These are phyloP conservation scores for Phytophthora uliginosa DNA, from an alignment of 352 stramenopile species.

Conservation along the genomic window DNA sequence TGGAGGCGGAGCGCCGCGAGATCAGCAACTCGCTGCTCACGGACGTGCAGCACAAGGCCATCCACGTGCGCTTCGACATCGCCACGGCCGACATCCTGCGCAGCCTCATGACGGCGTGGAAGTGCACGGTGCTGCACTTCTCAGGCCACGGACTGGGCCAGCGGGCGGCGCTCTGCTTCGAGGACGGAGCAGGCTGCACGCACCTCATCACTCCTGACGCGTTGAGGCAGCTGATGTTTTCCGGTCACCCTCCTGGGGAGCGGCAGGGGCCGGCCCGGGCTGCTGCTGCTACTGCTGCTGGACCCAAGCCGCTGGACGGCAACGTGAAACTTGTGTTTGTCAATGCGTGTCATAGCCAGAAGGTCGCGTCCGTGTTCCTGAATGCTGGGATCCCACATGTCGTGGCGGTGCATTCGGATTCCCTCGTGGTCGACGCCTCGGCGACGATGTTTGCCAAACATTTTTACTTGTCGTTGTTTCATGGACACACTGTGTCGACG, in stretches of 20 bases:
- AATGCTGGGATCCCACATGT: constrained; percentile 93
- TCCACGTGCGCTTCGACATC: constrained; percentile 84
- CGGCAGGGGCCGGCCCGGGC: constrained; percentile 20
- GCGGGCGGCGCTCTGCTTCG: constrained; percentile 80
- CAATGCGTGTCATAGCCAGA: constrained; percentile 89
- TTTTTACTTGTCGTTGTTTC: constrained; percentile 87
- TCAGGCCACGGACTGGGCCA: constrained; percentile 80
- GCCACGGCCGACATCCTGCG: constrained; percentile 80
- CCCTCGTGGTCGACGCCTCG: constrained; percentile 75
- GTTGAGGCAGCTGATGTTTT: constrained; percentile 77
- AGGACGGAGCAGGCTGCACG: constrained; percentile 78
- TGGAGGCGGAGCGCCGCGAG: constrained; percentile 75
- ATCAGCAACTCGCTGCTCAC: constrained; percentile 79
- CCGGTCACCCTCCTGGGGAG: constrained; percentile 29
- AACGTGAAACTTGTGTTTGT: constrained; percentile 84
- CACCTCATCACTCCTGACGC: constrained; percentile 80
- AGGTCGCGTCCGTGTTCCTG: constrained; percentile 90
- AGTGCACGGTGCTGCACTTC: constrained; percentile 83
- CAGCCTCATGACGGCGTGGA: constrained; percentile 82
- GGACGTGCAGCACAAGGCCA: constrained; percentile 78
- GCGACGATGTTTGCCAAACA: constrained; percentile 89
- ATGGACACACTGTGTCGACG: constrained; percentile 70
- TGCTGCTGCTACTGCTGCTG: neutral
- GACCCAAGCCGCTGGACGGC: constrained; percentile 32
- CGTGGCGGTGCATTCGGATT: constrained; percentile 89